A percentile compares a stretch with the other conserved stretches of the same genome.
These are phyloP conservation scores for Petunia axillaris DNA, from an alignment of 257 asterid genomes.

Conservation along the genomic window DNA sequence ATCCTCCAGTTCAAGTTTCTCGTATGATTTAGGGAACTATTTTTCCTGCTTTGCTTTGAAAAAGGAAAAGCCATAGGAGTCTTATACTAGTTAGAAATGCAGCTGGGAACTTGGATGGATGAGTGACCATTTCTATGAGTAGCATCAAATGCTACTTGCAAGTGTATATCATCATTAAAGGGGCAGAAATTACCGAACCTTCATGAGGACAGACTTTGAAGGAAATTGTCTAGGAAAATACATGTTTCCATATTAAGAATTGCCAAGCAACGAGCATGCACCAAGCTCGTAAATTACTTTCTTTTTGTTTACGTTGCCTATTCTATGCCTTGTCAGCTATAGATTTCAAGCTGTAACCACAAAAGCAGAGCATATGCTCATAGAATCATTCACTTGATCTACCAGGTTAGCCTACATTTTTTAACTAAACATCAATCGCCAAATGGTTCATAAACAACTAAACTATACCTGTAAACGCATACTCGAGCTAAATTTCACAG, in stretches of 20 bases:
- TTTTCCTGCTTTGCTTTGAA: too few relatives aligned
- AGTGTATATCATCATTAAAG: too few relatives aligned
- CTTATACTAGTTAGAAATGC: too few relatives aligned
- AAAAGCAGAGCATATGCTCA: neutral
- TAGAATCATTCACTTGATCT: conserved; percentile 14
- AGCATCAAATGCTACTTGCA: too few relatives aligned
- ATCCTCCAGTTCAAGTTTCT: too few relatives aligned
- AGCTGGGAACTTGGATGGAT: too few relatives aligned
- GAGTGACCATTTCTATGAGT: too few relatives aligned
- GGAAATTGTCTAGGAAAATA: neutral
- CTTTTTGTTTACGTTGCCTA: neutral
- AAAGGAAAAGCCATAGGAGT: too few relatives aligned
- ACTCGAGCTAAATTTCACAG: conserved; percentile 16
- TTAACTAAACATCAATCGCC: conserved; percentile 12
- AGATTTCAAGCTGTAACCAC: conserved; percentile 3
- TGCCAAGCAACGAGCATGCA: neutral
- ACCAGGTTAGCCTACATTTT: neutral
- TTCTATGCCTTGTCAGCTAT: conserved; percentile 4
- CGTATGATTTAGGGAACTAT: too few relatives aligned
- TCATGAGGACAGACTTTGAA: too few relatives aligned
- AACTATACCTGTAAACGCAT: neutral
- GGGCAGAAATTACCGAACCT: too few relatives aligned
- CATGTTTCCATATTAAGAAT: neutral
- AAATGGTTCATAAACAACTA: neutral
- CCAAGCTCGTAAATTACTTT: neutral